Evolutionary conservation across 371 early-diverging fungal genomes (phyloP).

Genomic region (Mortierella sp.): DNA sequence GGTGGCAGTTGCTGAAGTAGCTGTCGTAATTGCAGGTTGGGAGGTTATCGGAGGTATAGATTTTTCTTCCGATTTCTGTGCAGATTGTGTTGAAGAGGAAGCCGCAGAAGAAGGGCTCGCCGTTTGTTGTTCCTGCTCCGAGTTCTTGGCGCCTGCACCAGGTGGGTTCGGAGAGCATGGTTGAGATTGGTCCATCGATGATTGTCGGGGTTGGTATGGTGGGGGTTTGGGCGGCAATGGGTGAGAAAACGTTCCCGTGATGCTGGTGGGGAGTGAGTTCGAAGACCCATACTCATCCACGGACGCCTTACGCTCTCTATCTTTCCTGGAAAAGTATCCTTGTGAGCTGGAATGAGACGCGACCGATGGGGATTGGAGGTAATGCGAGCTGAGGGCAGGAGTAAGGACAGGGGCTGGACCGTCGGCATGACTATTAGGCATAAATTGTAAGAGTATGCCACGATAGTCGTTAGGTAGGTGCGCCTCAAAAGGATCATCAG

Average conservation of each 20-base stretch:
- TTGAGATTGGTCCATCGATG: conserved; percentile 31
- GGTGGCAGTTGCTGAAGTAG: not conserved
- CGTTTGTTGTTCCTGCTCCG: conserved; percentile 26
- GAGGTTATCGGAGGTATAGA: conserved; percentile 18
- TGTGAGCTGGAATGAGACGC: conserved; percentile 38
- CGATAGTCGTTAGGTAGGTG: not conserved
- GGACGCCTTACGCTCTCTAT: conserved; percentile 41
- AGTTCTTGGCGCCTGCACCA: conserved; percentile 7
- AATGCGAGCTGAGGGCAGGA: conserved; percentile 37
- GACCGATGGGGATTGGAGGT: conserved; percentile 49
- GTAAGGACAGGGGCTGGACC: conserved; percentile 30
- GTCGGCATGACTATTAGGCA: conserved; percentile 21
- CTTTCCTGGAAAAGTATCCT: conserved; percentile 49
- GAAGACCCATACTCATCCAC: conserved; percentile 34
- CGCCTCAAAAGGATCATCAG: not conserved
- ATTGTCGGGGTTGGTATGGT: conserved; percentile 38
- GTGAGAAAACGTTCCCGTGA: conserved; percentile 35
- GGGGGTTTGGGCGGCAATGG: conserved; percentile 52
- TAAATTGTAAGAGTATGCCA: not conserved
- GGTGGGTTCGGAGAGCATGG: conserved; percentile 11
- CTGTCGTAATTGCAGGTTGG: not conserved
- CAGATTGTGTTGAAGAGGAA: not conserved
- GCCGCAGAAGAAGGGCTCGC: not conserved
- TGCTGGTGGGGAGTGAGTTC: not conserved
- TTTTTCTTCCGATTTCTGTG: conserved; percentile 17